Conservation (phyloP, 2,329 filamentous ascomycete genomes). For the Aspergillus sp. region DNA sequence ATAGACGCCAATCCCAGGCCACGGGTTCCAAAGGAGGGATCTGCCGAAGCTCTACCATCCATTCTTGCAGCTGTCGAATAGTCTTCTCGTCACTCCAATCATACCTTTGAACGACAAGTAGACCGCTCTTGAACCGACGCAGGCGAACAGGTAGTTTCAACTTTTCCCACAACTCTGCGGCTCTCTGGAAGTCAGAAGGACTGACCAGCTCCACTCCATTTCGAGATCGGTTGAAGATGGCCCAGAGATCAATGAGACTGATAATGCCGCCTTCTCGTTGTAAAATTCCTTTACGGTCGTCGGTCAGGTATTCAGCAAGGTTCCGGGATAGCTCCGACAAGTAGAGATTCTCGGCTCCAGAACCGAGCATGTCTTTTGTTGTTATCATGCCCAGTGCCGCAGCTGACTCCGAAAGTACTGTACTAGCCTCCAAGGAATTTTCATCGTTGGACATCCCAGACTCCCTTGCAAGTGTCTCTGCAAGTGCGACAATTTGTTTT, state of each 20-base stretch:
- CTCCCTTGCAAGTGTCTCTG: conserved; percentile 79
- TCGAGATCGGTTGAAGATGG: conserved; percentile 87
- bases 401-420: conserved; percentile 75
- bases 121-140: conserved; percentile 84
- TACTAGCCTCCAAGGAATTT: conserved; percentile 68
- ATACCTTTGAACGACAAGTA: conserved; percentile 87
- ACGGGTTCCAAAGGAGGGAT: conserved; percentile 64
- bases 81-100: conserved; percentile 92
- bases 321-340: conserved; percentile 83
- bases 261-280: conserved; percentile 83
- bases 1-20: conserved; percentile 72
- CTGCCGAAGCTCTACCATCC: conserved; percentile 72
- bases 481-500: conserved; percentile 91
- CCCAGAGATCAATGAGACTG: conserved; percentile 87
- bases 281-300: conserved; percentile 76
- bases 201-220: conserved; percentile 94
- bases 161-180: conserved; percentile 82
- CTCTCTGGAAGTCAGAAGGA: conserved; percentile 87
- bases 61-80: conserved; percentile 70
- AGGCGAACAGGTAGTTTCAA: conserved; percentile 82
- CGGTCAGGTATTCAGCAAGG: conserved; percentile 83
- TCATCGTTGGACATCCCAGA: conserved; percentile 56
- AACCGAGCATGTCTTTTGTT: conserved; percentile 87
- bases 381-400: conserved; percentile 85
- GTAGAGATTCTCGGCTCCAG: conserved; percentile 81